These are phyloP conservation scores for Calocera viscosa DNA, from an alignment of 768 basidiomycete genomes.

Conservation along the genomic window DNA sequence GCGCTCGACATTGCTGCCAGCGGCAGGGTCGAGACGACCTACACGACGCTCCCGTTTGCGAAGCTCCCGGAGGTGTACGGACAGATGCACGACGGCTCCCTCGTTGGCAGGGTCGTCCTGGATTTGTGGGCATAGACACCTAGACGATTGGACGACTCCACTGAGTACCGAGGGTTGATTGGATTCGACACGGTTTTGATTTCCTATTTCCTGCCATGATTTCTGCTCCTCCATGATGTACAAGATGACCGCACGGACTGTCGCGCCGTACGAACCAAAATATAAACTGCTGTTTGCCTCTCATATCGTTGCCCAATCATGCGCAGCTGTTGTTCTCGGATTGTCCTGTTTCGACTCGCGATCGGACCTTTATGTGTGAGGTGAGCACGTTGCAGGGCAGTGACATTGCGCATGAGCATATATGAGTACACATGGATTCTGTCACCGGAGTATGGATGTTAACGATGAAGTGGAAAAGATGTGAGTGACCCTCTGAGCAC, in stretches of 20 bases:
- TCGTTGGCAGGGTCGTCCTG: constrained; percentile 33
- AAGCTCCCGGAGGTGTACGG: constrained; percentile 29
- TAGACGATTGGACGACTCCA: background rate
- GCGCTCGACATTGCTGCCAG: constrained; percentile 61
- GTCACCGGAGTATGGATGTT: too few species aligned
- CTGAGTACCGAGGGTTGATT: background rate
- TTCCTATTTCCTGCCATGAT: background rate
- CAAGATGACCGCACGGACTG: background rate
- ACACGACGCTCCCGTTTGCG: constrained; percentile 34
- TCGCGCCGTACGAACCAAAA: background rate
- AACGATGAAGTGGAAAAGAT: too few species aligned
- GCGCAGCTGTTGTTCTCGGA: too few species aligned
- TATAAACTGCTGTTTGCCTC: background rate
- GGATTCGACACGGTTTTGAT: background rate
- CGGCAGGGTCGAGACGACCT: constrained; percentile 57
- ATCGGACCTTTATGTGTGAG: too few species aligned
- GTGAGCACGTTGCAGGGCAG: too few species aligned
- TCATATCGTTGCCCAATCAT: too few species aligned
- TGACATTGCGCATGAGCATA: too few species aligned
- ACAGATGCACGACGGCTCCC: constrained; percentile 30
- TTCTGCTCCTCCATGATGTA: background rate
- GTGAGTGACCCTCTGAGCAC: too few species aligned
- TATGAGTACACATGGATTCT: too few species aligned
- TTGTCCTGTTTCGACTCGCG: too few species aligned
- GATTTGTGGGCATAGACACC: constrained; percentile 11